A percentile compares a stretch with the other conserved stretches of the same genome.
Evolutionary conservation across 495 filamentous ascomycete species (phyloP).

Genomic region (Rhizodiscina lignyota): DNA sequence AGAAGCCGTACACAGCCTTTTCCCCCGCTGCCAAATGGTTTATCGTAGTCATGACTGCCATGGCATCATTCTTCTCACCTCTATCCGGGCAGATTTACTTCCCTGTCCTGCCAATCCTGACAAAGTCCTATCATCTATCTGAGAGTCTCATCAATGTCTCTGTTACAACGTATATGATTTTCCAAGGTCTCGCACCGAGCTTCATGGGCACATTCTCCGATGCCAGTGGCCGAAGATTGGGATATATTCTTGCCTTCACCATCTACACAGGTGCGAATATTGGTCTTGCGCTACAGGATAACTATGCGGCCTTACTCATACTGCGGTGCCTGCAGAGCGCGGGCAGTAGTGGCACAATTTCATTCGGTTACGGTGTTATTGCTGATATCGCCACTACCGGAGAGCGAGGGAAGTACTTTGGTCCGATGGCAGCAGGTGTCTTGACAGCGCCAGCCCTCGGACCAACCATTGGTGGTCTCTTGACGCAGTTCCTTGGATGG

Average conservation of each 20-base stretch:
- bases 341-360: slow-evolving; percentile 29
- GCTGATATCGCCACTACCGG: slow-evolving; percentile 25
- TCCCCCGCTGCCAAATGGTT: no score
- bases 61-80: no score
- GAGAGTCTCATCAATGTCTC: no score
- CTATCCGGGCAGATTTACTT: no score
- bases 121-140: no score
- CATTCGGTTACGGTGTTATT: slow-evolving; percentile 24
- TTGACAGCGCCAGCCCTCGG: slow-evolving; percentile 12
- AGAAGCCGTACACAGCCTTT: no score
- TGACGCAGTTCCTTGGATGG: slow-evolving; percentile 24
- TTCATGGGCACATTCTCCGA: slow-evolving; percentile 33
- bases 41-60: no score
- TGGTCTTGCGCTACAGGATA: slow-evolving; percentile 27
- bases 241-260: slow-evolving; percentile 25
- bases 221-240: slow-evolving; percentile 26
- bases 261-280: slow-evolving; percentile 32
- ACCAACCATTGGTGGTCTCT: slow-evolving; percentile 26
- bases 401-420: slow-evolving; percentile 32
- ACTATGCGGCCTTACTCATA: slow-evolving; percentile 29
- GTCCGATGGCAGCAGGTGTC: slow-evolving; percentile 12
- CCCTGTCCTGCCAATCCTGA: no score
- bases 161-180: no score
- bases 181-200: slow-evolving; percentile 31
- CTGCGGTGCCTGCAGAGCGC: slow-evolving; percentile 32